Percentiles rank a stretch among this genome's conserved stretches.
Evolutionary conservation across 1,139 yeast species (phyloP).

Genomic region (Diutina rugosa): DNA sequence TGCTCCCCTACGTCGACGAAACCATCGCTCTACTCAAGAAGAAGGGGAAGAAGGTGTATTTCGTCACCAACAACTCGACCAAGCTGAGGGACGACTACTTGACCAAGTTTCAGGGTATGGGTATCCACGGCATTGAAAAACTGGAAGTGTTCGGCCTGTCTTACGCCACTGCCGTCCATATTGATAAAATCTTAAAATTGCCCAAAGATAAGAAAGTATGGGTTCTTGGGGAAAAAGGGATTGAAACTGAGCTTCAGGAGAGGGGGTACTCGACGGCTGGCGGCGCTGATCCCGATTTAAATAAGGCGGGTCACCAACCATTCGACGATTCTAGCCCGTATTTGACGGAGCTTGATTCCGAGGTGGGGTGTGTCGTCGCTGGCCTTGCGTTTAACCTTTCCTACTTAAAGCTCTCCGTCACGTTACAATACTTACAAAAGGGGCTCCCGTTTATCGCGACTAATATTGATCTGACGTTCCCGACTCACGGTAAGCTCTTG

Average conservation of each 20-base stretch:
- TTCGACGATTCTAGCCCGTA: not conserved
- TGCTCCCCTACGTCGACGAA: constrained; percentile 27
- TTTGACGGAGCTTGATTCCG: constrained; percentile 37
- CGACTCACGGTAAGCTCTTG: constrained; percentile 69
- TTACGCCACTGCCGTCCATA: constrained; percentile 81
- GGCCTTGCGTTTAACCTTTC: constrained; percentile 71
- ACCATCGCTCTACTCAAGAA: constrained; percentile 22
- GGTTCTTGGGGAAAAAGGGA: constrained; percentile 35
- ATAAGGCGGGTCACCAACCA: not conserved
- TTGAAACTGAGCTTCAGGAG: constrained; percentile 11
- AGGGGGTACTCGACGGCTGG: constrained; percentile 14
- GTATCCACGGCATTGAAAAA: constrained; percentile 46
- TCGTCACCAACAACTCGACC: constrained; percentile 92
- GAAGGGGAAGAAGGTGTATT: constrained; percentile 49
- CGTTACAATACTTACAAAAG: constrained; percentile 61
- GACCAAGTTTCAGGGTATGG: constrained; percentile 62
- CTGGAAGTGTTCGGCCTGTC: constrained; percentile 85
- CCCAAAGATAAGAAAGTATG: constrained; percentile 47
- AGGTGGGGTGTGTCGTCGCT: constrained; percentile 79
- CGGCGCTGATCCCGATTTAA: not conserved
- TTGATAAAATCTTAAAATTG: constrained; percentile 61
- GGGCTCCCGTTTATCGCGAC: constrained; percentile 78
- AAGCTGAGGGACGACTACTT: constrained; percentile 73
- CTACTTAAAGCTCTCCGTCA: constrained; percentile 69
- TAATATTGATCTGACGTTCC: constrained; percentile 91